Conservation (phyloP, 805 yeast species). For the Scheffersomyces ergatensis region DNA sequence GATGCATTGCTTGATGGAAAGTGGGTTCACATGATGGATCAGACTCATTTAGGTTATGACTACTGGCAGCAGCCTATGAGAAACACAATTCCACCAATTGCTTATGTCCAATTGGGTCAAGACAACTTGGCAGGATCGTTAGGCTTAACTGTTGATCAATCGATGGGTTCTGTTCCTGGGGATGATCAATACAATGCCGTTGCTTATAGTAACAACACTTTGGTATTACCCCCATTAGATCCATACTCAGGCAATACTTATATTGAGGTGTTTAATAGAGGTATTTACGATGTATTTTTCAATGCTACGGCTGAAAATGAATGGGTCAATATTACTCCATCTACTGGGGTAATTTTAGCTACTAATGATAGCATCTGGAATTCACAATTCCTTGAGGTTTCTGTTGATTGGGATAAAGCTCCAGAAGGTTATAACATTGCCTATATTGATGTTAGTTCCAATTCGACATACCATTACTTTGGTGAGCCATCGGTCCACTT, state of each 20-base stretch:
- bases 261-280: slow-evolving; percentile 14
- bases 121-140: slow-evolving; percentile 10
- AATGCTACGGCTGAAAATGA: slow-evolving; percentile 10
- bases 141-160: slow-evolving; percentile 11
- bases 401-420: slow-evolving; percentile 14
- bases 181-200: slow-evolving; percentile 12
- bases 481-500: slow-evolving; percentile 8
- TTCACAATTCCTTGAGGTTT: slow-evolving; percentile 10
- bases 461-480: slow-evolving; percentile 6
- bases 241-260: slow-evolving; percentile 11
- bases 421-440: slow-evolving; percentile 10
- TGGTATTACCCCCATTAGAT: slow-evolving; percentile 11
- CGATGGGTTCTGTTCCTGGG: slow-evolving; percentile 14
- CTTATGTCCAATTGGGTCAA: slow-evolving; percentile 5
- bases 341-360: slow-evolving; percentile 9
- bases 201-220: slow-evolving; percentile 12
- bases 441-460: slow-evolving; percentile 11
- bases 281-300: slow-evolving; percentile 13
- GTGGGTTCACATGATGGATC: slow-evolving; percentile 17
- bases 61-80: slow-evolving; percentile 18
- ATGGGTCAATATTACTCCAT: slow-evolving; percentile 8
- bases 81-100: slow-evolving; percentile 11
- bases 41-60: slow-evolving; percentile 14
- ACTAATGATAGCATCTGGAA: slow-evolving; percentile 13
- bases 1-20: slow-evolving; percentile 11